phyloP scores from a whole-genome alignment of 345 rosid genomes.

The Eutrema heterophyllum region DNA sequence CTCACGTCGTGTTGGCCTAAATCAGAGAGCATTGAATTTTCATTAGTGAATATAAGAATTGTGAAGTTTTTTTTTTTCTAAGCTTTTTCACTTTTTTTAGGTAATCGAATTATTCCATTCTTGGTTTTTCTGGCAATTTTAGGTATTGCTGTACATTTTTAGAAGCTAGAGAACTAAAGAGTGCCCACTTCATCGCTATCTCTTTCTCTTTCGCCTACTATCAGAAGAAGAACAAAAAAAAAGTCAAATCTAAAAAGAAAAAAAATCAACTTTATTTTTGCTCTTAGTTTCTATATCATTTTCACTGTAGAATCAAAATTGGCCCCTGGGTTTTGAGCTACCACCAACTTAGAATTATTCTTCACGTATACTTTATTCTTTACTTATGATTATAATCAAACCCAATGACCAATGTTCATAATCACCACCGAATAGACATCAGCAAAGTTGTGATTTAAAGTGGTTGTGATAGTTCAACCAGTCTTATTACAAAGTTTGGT shows the following conservation, averaged over 20 bases:
- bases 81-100: background rate
- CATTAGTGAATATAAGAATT: background rate
- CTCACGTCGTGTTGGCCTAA: constrained; percentile 34
- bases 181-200: constrained; percentile 27
- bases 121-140: constrained; percentile 1
- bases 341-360: constrained; percentile 36
- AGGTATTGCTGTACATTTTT: constrained; percentile 3
- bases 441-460: constrained; percentile 10
- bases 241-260: constrained; percentile 11
- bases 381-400: constrained; percentile 25
- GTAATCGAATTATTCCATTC: background rate
- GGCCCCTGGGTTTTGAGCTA: constrained; percentile 2
- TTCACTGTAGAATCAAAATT: constrained; percentile 25
- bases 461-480: constrained; percentile 25
- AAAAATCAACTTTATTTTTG: background rate
- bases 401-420: constrained; percentile 15
- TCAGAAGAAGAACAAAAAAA: background rate
- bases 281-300: constrained; percentile 21
- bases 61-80: background rate
- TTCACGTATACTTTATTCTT: constrained; percentile 36
- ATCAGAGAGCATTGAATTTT: constrained; percentile 25
- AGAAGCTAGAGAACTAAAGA: constrained; percentile 27
- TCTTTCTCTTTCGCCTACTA: constrained; percentile 22
- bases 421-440: constrained; percentile 24
- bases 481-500: constrained; percentile 8